Percentiles rank a stretch among this genome's conserved stretches.
Conservation (phyloP, 176 grass and related monocot genomes). For the Oryza rufipogon region DNA sequence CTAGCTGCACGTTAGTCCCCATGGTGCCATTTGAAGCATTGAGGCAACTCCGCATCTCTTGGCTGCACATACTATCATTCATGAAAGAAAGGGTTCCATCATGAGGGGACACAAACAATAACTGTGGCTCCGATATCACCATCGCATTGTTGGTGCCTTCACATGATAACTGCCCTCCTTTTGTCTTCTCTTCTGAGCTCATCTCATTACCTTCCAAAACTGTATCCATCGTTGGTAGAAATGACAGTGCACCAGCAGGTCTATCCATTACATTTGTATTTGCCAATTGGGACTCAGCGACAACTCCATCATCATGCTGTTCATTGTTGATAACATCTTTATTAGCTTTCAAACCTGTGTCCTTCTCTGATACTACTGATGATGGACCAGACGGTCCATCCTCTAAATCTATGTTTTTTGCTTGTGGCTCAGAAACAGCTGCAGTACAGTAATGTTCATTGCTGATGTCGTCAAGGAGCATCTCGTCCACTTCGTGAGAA, state of each 20-base stretch:
- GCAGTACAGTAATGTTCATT: slow-evolving; percentile 24
- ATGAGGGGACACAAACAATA: slow-evolving; percentile 59
- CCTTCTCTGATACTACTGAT: slow-evolving; percentile 33
- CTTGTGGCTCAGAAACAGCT: slow-evolving; percentile 37
- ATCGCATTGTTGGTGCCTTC: slow-evolving; percentile 6
- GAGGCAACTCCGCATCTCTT: slow-evolving; percentile 43
- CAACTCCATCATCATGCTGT: slow-evolving; percentile 13
- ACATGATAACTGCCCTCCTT: slow-evolving; percentile 34
- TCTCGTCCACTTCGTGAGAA: slow-evolving; percentile 38
- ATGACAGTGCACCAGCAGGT: slow-evolving; percentile 17
- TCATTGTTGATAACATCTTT: slow-evolving; percentile 31
- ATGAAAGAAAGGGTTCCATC: slow-evolving; percentile 59
- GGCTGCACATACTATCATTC: slow-evolving; percentile 31
- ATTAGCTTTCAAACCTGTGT: slow-evolving; percentile 22
- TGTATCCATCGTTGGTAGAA: slow-evolving; percentile 20
- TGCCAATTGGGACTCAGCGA: slow-evolving; percentile 20
- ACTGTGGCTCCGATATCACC: slow-evolving; percentile 49
- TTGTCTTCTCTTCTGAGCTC: slow-evolving; percentile 18
- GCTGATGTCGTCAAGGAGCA: slow-evolving; percentile 45
- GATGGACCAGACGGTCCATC: slow-evolving; percentile 31
- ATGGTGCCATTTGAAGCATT: slow-evolving; percentile 40
- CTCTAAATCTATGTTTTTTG: background rate
- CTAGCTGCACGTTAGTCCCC: slow-evolving; percentile 31
- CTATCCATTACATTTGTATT: slow-evolving; percentile 24
- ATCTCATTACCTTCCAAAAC: slow-evolving; percentile 26